Percentiles rank a stretch among this genome's conserved stretches.
Evolutionary conservation across 805 yeast species (phyloP).

Genomic region (Kockiozyma suomiensis): DNA sequence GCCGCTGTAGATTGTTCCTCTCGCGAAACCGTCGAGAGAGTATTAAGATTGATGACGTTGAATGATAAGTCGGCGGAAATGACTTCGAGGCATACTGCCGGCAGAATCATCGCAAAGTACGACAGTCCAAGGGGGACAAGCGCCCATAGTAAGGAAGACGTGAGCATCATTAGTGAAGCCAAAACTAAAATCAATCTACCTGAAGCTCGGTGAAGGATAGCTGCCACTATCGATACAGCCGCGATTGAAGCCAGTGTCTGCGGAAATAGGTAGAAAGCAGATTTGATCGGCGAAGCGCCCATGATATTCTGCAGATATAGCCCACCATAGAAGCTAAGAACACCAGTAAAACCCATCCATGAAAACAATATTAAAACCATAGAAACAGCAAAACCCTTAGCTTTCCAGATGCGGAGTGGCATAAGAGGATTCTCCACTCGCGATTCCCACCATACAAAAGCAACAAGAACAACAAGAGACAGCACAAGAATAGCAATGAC

Average conservation of each 20-base stretch:
- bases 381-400: constrained; percentile 46
- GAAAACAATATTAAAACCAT: constrained; percentile 46
- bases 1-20: constrained; percentile 51
- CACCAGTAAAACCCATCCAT: constrained; percentile 51
- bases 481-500: constrained; percentile 51
- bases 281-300: constrained; percentile 46
- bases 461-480: constrained; percentile 41
- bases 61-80: constrained; percentile 54
- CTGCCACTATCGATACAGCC: constrained; percentile 51
- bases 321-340: constrained; percentile 46
- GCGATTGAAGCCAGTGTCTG: constrained; percentile 49
- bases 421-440: constrained; percentile 50
- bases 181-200: constrained; percentile 46
- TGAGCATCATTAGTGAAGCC: constrained; percentile 46
- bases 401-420: constrained; percentile 51
- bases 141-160: constrained; percentile 49
- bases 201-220: constrained; percentile 51
- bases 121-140: constrained; percentile 43
- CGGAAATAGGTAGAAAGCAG: constrained; percentile 51
- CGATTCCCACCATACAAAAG: constrained; percentile 47
- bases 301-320: constrained; percentile 50
- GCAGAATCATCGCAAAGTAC: constrained; percentile 53
- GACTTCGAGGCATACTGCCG: constrained; percentile 47
- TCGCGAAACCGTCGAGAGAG: constrained; percentile 48
- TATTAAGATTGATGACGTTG: constrained; percentile 51